Conservation (phyloP, 2,329 filamentous ascomycete genomes). For the Aotearoamyces nothofagi region DNA sequence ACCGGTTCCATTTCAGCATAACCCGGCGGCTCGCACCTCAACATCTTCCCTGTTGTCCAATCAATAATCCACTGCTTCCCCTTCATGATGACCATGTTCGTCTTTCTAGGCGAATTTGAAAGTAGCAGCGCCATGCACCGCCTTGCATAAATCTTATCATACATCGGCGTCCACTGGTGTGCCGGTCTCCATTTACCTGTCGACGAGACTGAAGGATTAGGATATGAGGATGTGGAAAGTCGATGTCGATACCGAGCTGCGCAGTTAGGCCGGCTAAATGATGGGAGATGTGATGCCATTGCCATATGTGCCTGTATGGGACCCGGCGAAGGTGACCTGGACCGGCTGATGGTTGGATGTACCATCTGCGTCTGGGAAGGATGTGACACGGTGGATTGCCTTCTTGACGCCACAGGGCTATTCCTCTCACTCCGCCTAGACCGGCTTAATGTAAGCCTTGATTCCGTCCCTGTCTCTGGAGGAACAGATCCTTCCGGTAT, state of each 20-base stretch:
- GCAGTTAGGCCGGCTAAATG: too few relatives aligned
- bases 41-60: conserved; percentile 23
- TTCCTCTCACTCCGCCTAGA: too few relatives aligned
- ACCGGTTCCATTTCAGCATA: too few relatives aligned
- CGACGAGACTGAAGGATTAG: conserved; percentile 10
- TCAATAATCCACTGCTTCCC: conserved; percentile 44
- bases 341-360: too few relatives aligned
- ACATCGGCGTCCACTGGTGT: conserved; percentile 36
- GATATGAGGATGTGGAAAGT: conserved; percentile 1
- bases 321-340: too few relatives aligned
- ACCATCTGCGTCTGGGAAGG: too few relatives aligned
- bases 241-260: too few relatives aligned
- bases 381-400: conserved; percentile 4
- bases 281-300: too few relatives aligned
- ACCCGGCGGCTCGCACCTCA: conserved; percentile 3
- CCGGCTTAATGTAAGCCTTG: too few relatives aligned
- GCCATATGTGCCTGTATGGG: too few relatives aligned
- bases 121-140: conserved; percentile 43
- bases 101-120: conserved; percentile 40
- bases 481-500: conserved; percentile 1
- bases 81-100: conserved; percentile 38
- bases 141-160: conserved; percentile 44
- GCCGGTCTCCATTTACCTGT: conserved; percentile 39
- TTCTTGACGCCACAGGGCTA: too few relatives aligned
- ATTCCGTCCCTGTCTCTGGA: too few relatives aligned